These are phyloP conservation scores for Nymphaea thermarum DNA, from an alignment of 164 flowering plant genomes.

Conservation along the genomic window DNA sequence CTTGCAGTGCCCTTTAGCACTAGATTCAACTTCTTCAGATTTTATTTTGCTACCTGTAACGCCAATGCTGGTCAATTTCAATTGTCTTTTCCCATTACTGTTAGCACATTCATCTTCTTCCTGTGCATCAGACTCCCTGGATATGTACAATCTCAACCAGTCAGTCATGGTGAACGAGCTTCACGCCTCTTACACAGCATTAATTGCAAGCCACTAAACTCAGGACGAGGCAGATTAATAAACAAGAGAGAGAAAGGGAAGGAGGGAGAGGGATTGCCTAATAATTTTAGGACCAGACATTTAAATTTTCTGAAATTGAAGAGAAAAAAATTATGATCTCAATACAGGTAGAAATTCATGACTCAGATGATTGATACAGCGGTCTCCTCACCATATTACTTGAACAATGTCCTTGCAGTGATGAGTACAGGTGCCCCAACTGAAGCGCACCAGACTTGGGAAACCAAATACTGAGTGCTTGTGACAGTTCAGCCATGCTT, in stretches of 20 bases:
- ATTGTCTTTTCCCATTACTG: slow-evolving; percentile 43
- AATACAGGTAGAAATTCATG: too few species aligned
- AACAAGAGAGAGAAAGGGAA: neutral
- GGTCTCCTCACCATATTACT: slow-evolving; percentile 60
- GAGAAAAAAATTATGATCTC: too few species aligned
- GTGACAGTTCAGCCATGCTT: slow-evolving; percentile 78
- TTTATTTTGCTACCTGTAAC: slow-evolving; percentile 54
- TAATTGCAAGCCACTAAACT: too few species aligned
- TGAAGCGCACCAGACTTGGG: slow-evolving; percentile 85
- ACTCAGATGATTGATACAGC: neutral
- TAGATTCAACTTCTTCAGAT: slow-evolving; percentile 77
- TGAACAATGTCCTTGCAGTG: slow-evolving; percentile 50
- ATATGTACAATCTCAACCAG: neutral
- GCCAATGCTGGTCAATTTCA: slow-evolving; percentile 55
- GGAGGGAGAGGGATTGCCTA: neutral
- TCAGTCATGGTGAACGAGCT: neutral
- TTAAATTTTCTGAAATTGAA: too few species aligned
- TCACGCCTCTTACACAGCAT: neutral
- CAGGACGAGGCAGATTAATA: neutral
- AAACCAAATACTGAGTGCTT: slow-evolving; percentile 79
- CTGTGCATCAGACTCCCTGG: slow-evolving; percentile 38
- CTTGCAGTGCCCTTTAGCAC: slow-evolving; percentile 79
- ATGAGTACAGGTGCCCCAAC: slow-evolving; percentile 92
- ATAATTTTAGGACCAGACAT: neutral
- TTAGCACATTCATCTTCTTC: slow-evolving; percentile 39